These are phyloP conservation scores for Ustilago hordei DNA, from an alignment of 1,284 basidiomycete genomes.

Conservation along the genomic window DNA sequence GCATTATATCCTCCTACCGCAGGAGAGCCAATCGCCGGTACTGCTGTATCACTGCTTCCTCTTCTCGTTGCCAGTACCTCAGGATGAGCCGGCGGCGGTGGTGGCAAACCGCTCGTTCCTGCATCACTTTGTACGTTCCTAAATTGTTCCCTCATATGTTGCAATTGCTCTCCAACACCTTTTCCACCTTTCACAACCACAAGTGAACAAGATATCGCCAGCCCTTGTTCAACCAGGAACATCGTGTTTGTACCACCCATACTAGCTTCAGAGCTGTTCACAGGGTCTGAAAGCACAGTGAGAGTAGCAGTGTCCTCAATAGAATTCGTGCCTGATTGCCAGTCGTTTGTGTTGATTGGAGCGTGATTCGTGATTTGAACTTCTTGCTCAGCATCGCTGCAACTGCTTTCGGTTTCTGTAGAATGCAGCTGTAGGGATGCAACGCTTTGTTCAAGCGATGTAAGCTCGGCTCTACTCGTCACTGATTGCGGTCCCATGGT, in stretches of 20 bases:
- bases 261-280: not conserved
- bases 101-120: not conserved
- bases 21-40: not conserved
- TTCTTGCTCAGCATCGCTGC: constrained; percentile 2
- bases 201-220: constrained; percentile 26
- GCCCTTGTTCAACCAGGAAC: constrained; percentile 20
- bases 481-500: not conserved
- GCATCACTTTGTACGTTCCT: not conserved
- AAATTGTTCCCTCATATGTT: constrained; percentile 1
- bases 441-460: constrained; percentile 1
- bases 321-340: not conserved
- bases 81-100: constrained; percentile 14
- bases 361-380: constrained; percentile 4
- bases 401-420: not conserved
- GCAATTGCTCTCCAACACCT: not conserved
- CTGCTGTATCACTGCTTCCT: not conserved
- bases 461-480: not conserved
- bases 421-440: constrained; percentile 5
- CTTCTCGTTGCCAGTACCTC: constrained; percentile 10
- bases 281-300: constrained; percentile 21
- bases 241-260: constrained; percentile 19
- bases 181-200: constrained; percentile 18
- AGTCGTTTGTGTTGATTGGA: constrained; percentile 13
- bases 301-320: constrained; percentile 30
- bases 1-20: not conserved